Evolutionary conservation across 192 early-diverging fungal genomes (phyloP).

Genomic region (Pilobolus umbonatus): DNA sequence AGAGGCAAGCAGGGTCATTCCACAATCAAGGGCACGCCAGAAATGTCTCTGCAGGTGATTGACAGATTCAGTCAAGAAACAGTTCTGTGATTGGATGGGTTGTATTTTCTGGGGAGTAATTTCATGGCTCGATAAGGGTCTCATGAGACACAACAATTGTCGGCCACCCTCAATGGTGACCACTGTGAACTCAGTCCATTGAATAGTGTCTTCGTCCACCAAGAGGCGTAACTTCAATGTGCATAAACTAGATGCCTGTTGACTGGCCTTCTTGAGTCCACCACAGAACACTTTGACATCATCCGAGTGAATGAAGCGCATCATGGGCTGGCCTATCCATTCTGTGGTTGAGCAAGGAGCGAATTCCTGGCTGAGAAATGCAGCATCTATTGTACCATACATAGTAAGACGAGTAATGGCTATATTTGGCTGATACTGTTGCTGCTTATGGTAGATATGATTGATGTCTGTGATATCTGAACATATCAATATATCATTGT

Average conservation of each 20-base stretch:
- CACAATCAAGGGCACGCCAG: constrained; percentile 3
- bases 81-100: neutral
- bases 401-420: constrained; percentile 18
- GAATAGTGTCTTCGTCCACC: neutral
- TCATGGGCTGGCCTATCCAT: constrained; percentile 20
- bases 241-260: neutral
- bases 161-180: constrained; percentile 4
- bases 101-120: neutral
- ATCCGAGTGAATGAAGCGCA: constrained; percentile 27
- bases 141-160: neutral
- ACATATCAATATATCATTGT: constrained; percentile 2
- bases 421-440: neutral
- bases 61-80: constrained; percentile 2
- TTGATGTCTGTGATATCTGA: constrained; percentile 9
- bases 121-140: neutral
- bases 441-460: neutral
- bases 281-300: constrained; percentile 20
- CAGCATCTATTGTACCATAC: constrained; percentile 30
- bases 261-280: constrained; percentile 15
- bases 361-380: constrained; percentile 2
- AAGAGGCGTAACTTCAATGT: neutral
- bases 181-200: constrained; percentile 5
- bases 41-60: neutral
- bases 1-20: constrained; percentile 6
- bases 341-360: too few species aligned